Conservation (phyloP, 306 rosid genomes). For the Pyrus bretschneideri region DNA sequence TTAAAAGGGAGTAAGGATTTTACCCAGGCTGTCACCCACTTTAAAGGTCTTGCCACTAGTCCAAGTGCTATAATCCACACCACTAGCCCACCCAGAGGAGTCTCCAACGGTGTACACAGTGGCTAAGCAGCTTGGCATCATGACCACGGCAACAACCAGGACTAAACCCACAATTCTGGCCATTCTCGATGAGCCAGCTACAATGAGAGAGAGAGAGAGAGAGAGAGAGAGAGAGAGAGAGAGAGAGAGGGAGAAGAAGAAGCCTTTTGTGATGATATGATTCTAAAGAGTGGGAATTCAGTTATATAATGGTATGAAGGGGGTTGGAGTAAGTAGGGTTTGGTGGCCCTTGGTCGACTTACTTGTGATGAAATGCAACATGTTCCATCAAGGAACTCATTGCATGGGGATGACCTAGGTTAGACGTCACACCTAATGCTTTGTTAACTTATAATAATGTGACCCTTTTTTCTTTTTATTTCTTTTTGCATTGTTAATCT, state of each 20-base stretch:
- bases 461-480: neutral
- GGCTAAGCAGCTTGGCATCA: slow-evolving; percentile 38
- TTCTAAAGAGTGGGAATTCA: slow-evolving; percentile 9
- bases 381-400: slow-evolving; percentile 13
- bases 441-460: neutral
- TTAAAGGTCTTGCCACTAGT: slow-evolving; percentile 49
- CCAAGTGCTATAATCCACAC: slow-evolving; percentile 73
- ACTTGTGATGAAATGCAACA: slow-evolving; percentile 9
- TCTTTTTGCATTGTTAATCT: neutral
- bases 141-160: slow-evolving; percentile 33
- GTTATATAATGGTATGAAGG: slow-evolving; percentile 36
- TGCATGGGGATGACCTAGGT: slow-evolving; percentile 44
- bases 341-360: slow-evolving; percentile 28
- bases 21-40: slow-evolving; percentile 75
- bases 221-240: neutral
- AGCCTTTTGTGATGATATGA: slow-evolving; percentile 12
- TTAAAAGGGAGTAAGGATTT: neutral
- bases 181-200: slow-evolving; percentile 12
- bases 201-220: neutral
- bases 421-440: slow-evolving; percentile 59
- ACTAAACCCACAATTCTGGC: slow-evolving; percentile 22
- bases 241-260: neutral
- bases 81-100: slow-evolving; percentile 58
- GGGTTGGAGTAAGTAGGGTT: slow-evolving; percentile 49
- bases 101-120: slow-evolving; percentile 70